These are phyloP conservation scores for Meyerozyma carpophila DNA, from an alignment of 1,139 yeast species.

Conservation along the genomic window DNA sequence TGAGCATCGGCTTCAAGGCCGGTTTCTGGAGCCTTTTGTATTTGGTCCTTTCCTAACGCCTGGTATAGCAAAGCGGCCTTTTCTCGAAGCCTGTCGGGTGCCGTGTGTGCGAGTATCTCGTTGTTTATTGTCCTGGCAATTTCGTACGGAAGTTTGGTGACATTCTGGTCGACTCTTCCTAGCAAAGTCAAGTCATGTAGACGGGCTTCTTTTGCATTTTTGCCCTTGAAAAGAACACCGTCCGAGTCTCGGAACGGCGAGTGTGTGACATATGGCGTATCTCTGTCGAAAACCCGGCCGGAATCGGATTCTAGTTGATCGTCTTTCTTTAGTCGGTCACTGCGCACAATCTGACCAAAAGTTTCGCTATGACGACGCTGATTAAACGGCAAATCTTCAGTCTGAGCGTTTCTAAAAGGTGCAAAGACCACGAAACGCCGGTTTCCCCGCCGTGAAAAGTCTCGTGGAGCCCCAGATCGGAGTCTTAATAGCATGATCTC, in stretches of 20 bases:
- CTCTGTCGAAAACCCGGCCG: conserved; percentile 9
- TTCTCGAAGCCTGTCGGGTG: conserved; percentile 53
- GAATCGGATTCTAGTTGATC: conserved; percentile 9
- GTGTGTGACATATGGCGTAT: conserved; percentile 7
- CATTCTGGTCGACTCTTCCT: conserved; percentile 44
- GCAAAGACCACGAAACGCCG: neutral
- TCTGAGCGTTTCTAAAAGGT: neutral
- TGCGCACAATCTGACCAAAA: conserved; percentile 46
- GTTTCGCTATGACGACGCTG: conserved; percentile 25
- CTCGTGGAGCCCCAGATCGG: neutral
- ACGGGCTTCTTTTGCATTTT: conserved; percentile 47
- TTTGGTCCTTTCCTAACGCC: conserved; percentile 41
- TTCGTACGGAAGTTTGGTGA: conserved; percentile 45
- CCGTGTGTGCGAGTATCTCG: conserved; percentile 48
- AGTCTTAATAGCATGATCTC: neutral
- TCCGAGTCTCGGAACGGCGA: conserved; percentile 36
- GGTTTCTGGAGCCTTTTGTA: conserved; percentile 50
- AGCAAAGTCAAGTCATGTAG: conserved; percentile 41
- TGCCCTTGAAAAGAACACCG: conserved; percentile 39
- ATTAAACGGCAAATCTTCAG: conserved; percentile 22
- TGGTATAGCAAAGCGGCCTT: conserved; percentile 51
- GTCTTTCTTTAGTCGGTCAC: conserved; percentile 22
- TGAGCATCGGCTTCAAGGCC: conserved; percentile 73
- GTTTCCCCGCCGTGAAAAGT: neutral
- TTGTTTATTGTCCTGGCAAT: conserved; percentile 54